Evolutionary conservation across 2,329 filamentous ascomycete species (phyloP).

Genomic region (Penicillium rolfsii): DNA sequence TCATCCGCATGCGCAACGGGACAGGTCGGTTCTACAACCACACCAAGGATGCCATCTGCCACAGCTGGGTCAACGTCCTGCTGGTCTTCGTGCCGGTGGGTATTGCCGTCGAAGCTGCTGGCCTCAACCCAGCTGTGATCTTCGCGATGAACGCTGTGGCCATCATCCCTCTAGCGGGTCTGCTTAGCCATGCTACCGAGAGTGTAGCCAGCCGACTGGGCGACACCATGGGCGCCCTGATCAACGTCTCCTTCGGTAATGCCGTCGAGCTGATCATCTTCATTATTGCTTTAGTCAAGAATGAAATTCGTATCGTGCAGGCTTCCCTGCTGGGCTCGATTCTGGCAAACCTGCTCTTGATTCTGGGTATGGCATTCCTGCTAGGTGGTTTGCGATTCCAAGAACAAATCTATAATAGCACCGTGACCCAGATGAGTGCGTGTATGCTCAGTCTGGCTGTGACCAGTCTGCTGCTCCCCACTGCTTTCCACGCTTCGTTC

Average conservation of each 20-base stretch:
- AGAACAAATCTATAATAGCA: conserved; percentile 96
- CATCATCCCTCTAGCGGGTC: conserved; percentile 72
- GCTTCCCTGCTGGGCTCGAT: conserved; percentile 89
- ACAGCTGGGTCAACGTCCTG: conserved; percentile 51
- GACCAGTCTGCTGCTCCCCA: conserved; percentile 84
- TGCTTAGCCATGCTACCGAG: conserved; percentile 74
- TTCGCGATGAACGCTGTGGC: conserved; percentile 77
- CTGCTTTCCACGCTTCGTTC: conserved; percentile 91
- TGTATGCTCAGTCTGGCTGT: conserved; percentile 88
- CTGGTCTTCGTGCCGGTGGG: conserved; percentile 49
- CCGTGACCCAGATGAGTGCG: conserved; percentile 94
- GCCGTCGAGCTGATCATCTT: conserved; percentile 78
- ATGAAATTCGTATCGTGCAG: conserved; percentile 89
- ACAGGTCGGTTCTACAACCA: conserved; percentile 38
- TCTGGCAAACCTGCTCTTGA: conserved; percentile 82
- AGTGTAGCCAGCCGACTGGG: conserved; percentile 73
- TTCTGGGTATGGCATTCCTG: conserved; percentile 89
- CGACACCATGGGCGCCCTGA: conserved; percentile 71
- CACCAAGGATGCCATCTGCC: conserved; percentile 39
- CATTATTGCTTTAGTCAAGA: conserved; percentile 76
- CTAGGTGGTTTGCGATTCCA: conserved; percentile 82
- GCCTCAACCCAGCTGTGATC: conserved; percentile 61
- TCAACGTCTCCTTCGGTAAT: conserved; percentile 79
- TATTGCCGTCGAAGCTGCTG: conserved; percentile 42
- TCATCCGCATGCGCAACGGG: conserved; percentile 38